phyloP scores from a whole-genome alignment of 176 grass and related monocot species.

The Typha latifolia region DNA sequence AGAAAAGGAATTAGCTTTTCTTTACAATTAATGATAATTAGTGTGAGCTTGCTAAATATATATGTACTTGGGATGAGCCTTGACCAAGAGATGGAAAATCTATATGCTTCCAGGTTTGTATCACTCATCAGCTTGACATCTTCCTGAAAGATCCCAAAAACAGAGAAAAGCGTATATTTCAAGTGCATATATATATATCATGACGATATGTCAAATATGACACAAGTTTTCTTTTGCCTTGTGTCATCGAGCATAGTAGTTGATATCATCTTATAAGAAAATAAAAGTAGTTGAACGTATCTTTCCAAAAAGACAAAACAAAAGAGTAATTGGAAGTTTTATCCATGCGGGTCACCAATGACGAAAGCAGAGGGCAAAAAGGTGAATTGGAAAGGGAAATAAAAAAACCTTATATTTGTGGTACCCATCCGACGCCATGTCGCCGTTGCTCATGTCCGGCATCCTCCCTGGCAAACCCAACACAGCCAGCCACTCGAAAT shows the following conservation, averaged over 20 bases:
- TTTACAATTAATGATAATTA: neutral
- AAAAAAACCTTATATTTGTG: conserved; percentile 51
- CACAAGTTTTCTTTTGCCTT: too few species aligned
- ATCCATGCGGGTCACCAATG: neutral
- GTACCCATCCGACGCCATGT: conserved; percentile 46
- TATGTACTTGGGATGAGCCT: conserved; percentile 53
- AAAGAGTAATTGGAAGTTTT: neutral
- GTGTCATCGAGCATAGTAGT: too few species aligned
- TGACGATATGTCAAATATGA: too few species aligned
- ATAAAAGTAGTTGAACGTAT: too few species aligned
- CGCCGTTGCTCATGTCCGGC: conserved; percentile 43
- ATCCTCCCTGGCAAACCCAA: conserved; percentile 23
- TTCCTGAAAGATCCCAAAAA: conserved; percentile 25
- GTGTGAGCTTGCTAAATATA: neutral
- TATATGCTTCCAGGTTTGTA: conserved; percentile 51
- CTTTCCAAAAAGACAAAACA: too few species aligned
- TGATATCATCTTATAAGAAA: too few species aligned
- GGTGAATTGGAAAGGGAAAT: neutral
- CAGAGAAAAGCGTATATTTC: neutral
- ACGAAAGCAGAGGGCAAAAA: neutral
- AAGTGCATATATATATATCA: neutral
- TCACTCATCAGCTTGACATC: conserved; percentile 55
- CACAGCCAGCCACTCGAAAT: neutral
- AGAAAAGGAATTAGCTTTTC: neutral
- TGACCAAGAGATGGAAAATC: conserved; percentile 72